Base-by-base conservation (phyloP, 768 basidiomycete species). In the Tylopilus vinaceipallidus region DNA sequence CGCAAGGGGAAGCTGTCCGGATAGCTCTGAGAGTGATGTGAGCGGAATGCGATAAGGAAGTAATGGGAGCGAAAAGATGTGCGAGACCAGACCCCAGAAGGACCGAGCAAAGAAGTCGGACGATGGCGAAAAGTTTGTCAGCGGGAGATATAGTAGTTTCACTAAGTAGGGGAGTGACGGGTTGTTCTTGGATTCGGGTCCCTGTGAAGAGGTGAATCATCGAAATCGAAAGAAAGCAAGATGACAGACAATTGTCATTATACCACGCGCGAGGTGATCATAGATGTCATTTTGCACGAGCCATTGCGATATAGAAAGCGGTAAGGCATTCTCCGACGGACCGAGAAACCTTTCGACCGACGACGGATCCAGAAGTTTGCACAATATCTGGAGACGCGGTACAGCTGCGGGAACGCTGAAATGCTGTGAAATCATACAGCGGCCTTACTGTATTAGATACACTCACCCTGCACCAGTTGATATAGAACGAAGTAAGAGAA, bases 41-140 rank as follows among this genome's bases (percentile, higher is more conserved):
- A 84, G 72, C 30, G 81, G 86, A 39, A 88, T 72, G 8, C 82
- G 86, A 65, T 89, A 86, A 1, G 91, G 91, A 0, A 98, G 76
- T 0, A 91, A 70, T 0, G 89, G 87, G 37, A 95, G 73, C 2
- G 84, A 77, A 49, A 95, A 73, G 47, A 95, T 80, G 52, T 72
- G 66, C 14, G 71, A 61, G 45, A 88, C 56, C 24, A 88, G 58
- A 16, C 66, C 60, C 26, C 66, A 54, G 14, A 85, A 59, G 36
- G 73, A 64, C 52, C 53, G 56, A 6, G 65, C 23, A 39, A 60
- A 64, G 14, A 30, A 22, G 24, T 54, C 54, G 11, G 61, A 68
- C 20, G 74, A 77, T 36, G 64, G 79, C 7, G 58, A 17, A 27
- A 60, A 24, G 24, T 46, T 50, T 8, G 30, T 32, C 22, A 68